A percentile compares a stretch with the other conserved stretches of the same genome.
These are phyloP conservation scores for Colletotrichum sansevieriae DNA, from an alignment of 2,329 filamentous ascomycete genomes.

Conservation along the genomic window DNA sequence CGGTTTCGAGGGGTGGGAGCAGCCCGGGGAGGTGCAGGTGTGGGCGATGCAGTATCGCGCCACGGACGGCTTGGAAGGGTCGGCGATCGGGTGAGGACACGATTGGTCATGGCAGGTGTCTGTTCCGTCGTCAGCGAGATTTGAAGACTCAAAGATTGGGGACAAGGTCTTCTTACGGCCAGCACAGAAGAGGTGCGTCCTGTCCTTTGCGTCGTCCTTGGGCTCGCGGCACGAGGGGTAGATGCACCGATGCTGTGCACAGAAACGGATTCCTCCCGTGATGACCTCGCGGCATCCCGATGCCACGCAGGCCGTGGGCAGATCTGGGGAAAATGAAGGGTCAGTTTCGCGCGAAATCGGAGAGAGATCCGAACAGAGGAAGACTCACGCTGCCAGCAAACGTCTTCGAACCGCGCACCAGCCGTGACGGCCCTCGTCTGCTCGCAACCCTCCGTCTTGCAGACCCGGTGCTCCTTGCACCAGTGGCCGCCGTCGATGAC, in stretches of 20 bases:
- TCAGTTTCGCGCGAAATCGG: not conserved
- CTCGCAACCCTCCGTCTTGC: conserved; percentile 37
- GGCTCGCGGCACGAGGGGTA: conserved; percentile 31
- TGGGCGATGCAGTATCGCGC: conserved; percentile 36
- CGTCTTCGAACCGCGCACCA: conserved; percentile 2
- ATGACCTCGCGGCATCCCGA: conserved; percentile 10
- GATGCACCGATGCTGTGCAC: conserved; percentile 36
- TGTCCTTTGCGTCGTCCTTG: conserved; percentile 19
- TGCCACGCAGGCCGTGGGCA: not conserved
- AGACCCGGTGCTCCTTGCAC: conserved; percentile 41
- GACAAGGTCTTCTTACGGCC: conserved; percentile 18
- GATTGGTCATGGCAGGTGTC: conserved; percentile 33
- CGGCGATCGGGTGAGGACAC: conserved; percentile 31
- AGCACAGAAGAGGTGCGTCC: conserved; percentile 27
- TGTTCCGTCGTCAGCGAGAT: not conserved
- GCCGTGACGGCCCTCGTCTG: conserved; percentile 21
- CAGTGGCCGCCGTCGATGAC: conserved; percentile 42
- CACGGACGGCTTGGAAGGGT: conserved; percentile 24
- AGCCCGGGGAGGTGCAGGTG: conserved; percentile 26
- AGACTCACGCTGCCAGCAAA: conserved; percentile 37
- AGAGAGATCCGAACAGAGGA: not conserved
- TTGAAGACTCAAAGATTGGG: too few relatives aligned
- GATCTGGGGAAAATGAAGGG: not conserved
- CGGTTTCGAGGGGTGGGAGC: conserved; percentile 27
- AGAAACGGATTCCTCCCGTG: conserved; percentile 15